Evolutionary conservation across 139 green algal genomes (phyloP), one percentile per base, ranked within the genome.

Genomic region (Desmodesmus armatus): DNA sequence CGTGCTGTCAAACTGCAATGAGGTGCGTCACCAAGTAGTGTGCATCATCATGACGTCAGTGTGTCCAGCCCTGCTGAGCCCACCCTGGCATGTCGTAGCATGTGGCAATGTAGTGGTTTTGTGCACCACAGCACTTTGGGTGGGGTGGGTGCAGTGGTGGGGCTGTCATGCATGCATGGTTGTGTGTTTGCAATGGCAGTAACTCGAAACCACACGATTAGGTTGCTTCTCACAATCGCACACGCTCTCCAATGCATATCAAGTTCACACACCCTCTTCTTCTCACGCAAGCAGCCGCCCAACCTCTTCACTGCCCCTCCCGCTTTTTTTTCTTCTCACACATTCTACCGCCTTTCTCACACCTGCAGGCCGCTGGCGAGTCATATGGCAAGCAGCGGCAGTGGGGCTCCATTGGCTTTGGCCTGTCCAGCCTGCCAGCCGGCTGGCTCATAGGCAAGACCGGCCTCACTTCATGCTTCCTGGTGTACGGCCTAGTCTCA

Each of bases 381-480:
- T n/a, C n/a, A n/a, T 91, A 89, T 71, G 88, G 88, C 23, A 55
- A 84, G 78, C 85, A 89, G 67, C 88, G 88, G 35, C 70, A 89
- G 74, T 89, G 78, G 78, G 88, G 51, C 3, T 78, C 58, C n/a
- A 62, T 80, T 2, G 88, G 88, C 9, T 91, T 71, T 69, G 88
- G 88, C 23, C 37, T 72, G 2, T 49, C 84, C 43, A 86, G 80
- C 13, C 37, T 65, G 9, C 35, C 71, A 15, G 77, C 65, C 1
- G 88, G 88, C 0, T 49, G 43, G 35, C 47, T 91, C 17, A 77
- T 89, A 2, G 53, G 79, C 21, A 58, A 72, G 1, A 65, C 40
- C 40, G 84, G 85, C 66, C 65, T 89, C 13, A 66, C 72, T 5
- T 67, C 85, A 73, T 53, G 44, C 29, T 91, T 89, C 47, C 5